Percentiles rank a stretch among this genome's conserved stretches.
phyloP scores from a whole-genome alignment of 1,284 basidiomycete genomes.

The Moniliophthora roreri region DNA sequence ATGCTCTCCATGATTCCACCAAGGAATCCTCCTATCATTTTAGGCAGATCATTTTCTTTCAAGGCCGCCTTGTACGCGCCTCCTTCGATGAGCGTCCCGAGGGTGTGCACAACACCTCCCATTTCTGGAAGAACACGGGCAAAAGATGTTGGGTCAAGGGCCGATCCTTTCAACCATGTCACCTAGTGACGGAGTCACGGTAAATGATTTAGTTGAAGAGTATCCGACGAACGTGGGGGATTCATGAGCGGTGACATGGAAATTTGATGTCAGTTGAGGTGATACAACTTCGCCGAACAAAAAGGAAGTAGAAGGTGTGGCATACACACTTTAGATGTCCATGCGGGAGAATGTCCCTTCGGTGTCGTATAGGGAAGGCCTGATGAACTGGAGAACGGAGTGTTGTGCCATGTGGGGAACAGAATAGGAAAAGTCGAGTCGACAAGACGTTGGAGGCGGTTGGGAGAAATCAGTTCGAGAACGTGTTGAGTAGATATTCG shows the following conservation, averaged over 20 bases:
- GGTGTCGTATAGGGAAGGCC: slow-evolving; percentile 85
- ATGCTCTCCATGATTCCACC: slow-evolving; percentile 26
- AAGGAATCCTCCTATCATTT: slow-evolving; percentile 50
- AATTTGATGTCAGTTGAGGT: slow-evolving; percentile 4
- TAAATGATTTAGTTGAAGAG: slow-evolving; percentile 2
- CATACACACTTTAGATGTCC: slow-evolving; percentile 67
- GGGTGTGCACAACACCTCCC: slow-evolving; percentile 88
- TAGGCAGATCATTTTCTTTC: slow-evolving; percentile 53
- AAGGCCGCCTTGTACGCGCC: slow-evolving; percentile 78
- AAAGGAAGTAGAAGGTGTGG: neutral
- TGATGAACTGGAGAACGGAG: slow-evolving; percentile 61
- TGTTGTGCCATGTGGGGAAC: neutral
- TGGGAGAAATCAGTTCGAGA: neutral
- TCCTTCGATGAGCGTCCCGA: slow-evolving; percentile 88
- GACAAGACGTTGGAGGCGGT: neutral
- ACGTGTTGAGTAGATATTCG: neutral
- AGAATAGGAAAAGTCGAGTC: neutral
- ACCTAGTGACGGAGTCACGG: slow-evolving; percentile 45
- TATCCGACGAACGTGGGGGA: slow-evolving; percentile 5
- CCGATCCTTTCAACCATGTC: slow-evolving; percentile 81
- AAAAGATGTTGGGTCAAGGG: slow-evolving; percentile 78
- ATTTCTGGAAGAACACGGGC: slow-evolving; percentile 62
- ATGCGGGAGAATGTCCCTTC: slow-evolving; percentile 87
- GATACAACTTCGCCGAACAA: slow-evolving; percentile 10
- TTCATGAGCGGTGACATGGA: slow-evolving; percentile 10